A percentile compares a stretch with the other conserved stretches of the same genome.
These are phyloP conservation scores for Elongisporangium senticosum DNA, from an alignment of 352 stramenopile species.

Conservation along the genomic window DNA sequence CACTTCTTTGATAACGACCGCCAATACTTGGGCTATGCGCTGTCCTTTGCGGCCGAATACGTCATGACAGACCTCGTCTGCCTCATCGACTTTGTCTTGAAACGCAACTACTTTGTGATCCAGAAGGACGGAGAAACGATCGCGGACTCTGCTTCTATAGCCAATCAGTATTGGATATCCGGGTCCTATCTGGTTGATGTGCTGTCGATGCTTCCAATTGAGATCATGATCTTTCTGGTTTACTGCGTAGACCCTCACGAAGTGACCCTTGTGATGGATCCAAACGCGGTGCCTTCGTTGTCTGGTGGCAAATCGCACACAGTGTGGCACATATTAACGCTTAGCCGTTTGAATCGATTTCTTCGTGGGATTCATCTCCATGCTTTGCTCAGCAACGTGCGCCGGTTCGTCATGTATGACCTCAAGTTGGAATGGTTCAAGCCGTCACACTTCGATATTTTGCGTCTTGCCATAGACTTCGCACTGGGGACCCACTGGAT, in stretches of 20 bases:
- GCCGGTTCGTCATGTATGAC: slow-evolving; percentile 57
- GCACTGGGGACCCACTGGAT: slow-evolving; percentile 48
- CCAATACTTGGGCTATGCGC: background rate
- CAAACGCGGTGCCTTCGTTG: slow-evolving; percentile 9
- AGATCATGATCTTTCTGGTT: slow-evolving; percentile 29
- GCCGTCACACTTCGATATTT: slow-evolving; percentile 16
- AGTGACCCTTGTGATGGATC: slow-evolving; percentile 17
- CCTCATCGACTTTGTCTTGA: slow-evolving; percentile 50
- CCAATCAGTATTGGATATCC: slow-evolving; percentile 36
- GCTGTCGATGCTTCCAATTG: slow-evolving; percentile 40
- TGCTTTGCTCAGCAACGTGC: slow-evolving; percentile 33
- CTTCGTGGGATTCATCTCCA: slow-evolving; percentile 46
- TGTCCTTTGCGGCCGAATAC: slow-evolving; percentile 52
- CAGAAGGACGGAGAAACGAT: slow-evolving; percentile 31
- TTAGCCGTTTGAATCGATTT: slow-evolving; percentile 45
- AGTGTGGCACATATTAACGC: slow-evolving; percentile 44
- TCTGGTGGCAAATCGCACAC: slow-evolving; percentile 15
- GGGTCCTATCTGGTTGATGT: slow-evolving; percentile 46
- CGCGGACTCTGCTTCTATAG: slow-evolving; percentile 27
- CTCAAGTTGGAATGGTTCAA: slow-evolving; percentile 13
- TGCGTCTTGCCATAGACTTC: slow-evolving; percentile 44
- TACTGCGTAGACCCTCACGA: background rate
- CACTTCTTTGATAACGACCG: background rate
- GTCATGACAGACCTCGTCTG: slow-evolving; percentile 36
- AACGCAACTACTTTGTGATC: slow-evolving; percentile 47